These are phyloP conservation scores for Rhizopogon sp. DNA, from an alignment of 768 basidiomycete genomes.

Conservation along the genomic window DNA sequence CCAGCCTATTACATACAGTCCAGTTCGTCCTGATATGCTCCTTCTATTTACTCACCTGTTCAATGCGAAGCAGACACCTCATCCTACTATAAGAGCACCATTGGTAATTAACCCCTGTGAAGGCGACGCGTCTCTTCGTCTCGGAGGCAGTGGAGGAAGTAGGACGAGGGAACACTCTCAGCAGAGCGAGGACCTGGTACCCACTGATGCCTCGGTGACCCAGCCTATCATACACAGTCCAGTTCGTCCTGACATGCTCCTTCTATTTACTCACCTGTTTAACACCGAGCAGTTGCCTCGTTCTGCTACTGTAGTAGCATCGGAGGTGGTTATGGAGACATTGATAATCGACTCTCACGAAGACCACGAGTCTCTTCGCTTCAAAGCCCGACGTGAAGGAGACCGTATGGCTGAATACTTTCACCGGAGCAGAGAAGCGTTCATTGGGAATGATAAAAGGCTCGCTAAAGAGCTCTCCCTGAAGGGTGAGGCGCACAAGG, in stretches of 20 bases:
- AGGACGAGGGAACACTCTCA: too few species aligned
- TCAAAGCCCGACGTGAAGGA: constrained; percentile 67
- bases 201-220: too few species aligned
- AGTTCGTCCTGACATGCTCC: not conserved
- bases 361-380: constrained; percentile 54
- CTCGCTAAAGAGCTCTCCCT: constrained; percentile 73
- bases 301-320: too few species aligned
- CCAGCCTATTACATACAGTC: too few species aligned
- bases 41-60: too few species aligned
- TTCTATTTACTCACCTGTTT: not conserved
- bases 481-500: constrained; percentile 71
- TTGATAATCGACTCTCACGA: not conserved
- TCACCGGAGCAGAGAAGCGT: constrained; percentile 63
- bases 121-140: too few species aligned
- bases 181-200: not conserved
- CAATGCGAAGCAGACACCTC: too few species aligned
- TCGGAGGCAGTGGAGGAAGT: too few species aligned
- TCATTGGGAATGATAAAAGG: constrained; percentile 60
- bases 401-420: constrained; percentile 65
- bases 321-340: not conserved
- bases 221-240: not conserved
- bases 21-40: too few species aligned
- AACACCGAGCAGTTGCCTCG: not conserved
- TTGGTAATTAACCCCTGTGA: too few species aligned
- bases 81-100: too few species aligned